Evolutionary conservation across 352 stramenopile species (phyloP), one percentile per base, ranked within the genome.

Genomic region (Globisporangium solare): DNA sequence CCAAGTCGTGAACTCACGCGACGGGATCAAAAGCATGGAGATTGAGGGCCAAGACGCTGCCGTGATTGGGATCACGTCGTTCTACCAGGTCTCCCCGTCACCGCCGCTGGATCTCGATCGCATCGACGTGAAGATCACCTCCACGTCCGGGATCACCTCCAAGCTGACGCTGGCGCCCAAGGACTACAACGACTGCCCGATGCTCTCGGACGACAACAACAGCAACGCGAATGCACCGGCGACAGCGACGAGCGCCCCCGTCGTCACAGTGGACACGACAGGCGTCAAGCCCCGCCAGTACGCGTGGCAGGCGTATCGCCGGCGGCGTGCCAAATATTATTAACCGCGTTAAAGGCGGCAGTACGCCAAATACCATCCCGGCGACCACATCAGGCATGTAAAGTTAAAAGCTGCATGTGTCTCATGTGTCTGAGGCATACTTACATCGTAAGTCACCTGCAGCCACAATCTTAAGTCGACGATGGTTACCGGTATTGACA

Each of bases 1-100:
- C 15, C 79, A 89, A 51, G 72, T 82, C 35, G 66, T 64, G 49
- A 89, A 87, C 64, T 83, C 73, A 71, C 27, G 27, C 5, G 27
- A 35, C 7, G 27, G 27, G 27, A 66, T 89, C 32, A 66, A 73
- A 43, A 51, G 47, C 14, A 76, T 87, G 67, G 66, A 80, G 46
- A 83, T 35, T 10, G 27, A 35, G 27, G 27, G 27, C 27, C 27
- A 35, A 35, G 27, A 35, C 5, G 27, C 27, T 10, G 27, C 27
- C 27, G 27, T 35, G 27, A 35, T 35, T 35, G 27, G 27, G 27
- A 35, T 35, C 7, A 35, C 27, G 27, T 35, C 27, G 27, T 35
- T 35, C 27, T 35, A 35, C 7, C 27, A 35, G 5, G 27, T 35
- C 27, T 35, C 27, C 27, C 27, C 27, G 27, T 35, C 27, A 1